These are phyloP conservation scores for Trametes sp. DNA, from an alignment of 1,284 basidiomycete genomes.

Conservation along the genomic window DNA sequence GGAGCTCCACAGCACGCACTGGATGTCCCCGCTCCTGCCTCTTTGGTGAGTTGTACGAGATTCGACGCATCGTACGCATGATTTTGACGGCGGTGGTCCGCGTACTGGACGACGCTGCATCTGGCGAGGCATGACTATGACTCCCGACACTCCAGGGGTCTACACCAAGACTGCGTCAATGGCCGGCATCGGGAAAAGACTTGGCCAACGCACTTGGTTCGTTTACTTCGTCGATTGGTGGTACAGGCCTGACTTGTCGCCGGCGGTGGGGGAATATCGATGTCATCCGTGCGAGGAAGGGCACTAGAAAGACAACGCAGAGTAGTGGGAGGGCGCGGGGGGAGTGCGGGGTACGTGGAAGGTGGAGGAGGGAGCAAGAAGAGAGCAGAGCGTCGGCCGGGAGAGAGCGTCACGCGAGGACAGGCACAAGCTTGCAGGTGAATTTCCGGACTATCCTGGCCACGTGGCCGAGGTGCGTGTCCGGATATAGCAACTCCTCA, in stretches of 20 bases:
- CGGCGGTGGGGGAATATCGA: constrained; percentile 17
- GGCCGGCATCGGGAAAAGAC: neutral
- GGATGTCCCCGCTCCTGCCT: constrained; percentile 41
- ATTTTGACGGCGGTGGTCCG: constrained; percentile 48
- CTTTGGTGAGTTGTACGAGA: constrained; percentile 44
- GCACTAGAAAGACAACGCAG: neutral
- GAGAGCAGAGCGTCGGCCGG: constrained; percentile 3
- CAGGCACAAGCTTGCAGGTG: constrained; percentile 17
- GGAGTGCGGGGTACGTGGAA: constrained; percentile 10
- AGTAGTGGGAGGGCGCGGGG: neutral
- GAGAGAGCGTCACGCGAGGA: constrained; percentile 20
- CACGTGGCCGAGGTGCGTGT: constrained; percentile 7
- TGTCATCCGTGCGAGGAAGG: neutral
- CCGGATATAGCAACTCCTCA: constrained; percentile 7
- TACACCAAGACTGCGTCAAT: neutral
- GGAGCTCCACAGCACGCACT: constrained; percentile 32
- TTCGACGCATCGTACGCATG: constrained; percentile 53
- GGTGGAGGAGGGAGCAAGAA: constrained; percentile 8
- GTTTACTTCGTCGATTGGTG: constrained; percentile 13
- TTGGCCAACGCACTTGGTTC: constrained; percentile 18
- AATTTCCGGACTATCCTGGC: constrained; percentile 17
- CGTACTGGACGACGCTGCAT: constrained; percentile 25
- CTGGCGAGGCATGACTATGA: neutral
- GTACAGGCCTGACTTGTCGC: constrained; percentile 23
- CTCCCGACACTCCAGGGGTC: constrained; percentile 22